Evolutionary conservation across 352 stramenopile species (phyloP), one percentile per base, ranked within the genome.

Genomic region (Pythium rhizo-oryzae): DNA sequence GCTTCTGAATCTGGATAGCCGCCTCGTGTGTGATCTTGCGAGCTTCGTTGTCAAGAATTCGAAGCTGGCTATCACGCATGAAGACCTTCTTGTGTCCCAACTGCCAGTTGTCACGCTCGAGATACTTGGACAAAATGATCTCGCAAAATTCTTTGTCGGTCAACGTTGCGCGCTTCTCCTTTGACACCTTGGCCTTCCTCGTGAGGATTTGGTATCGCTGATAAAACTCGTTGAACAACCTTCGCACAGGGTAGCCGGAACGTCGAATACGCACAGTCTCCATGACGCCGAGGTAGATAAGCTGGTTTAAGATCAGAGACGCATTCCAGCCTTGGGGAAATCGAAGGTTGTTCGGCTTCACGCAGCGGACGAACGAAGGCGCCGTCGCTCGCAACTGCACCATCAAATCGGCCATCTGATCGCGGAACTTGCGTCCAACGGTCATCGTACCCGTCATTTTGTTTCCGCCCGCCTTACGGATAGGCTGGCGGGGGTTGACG

Each of bases 341-440:
- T 7, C 85, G 87, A 41, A 95, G 61, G 68, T 97, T 97, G 75
- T 98, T 98, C 0, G 92, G 92, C 77, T 98, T 97, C 21, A 98
- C 90, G 58, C 91, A 97, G 8, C 92, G 92, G 44, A 98, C 91
- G 65, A 97, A 98, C 9, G 86, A 94, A n/a, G 92, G 87, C 5
- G 76, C 53, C 1, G 89, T 97, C 4, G 83, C 85, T 58, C 90
- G 91, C 0, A 97, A 71, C 65, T 96, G 87, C 30, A 88, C 67
- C 87, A 96, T 96, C 25, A 96, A 72, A 25, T 94, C 88, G 4
- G 82, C 76, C 89, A 97, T 96, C 63, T 97, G 87, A 49, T 94
- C 90, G 21, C 89, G 87, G 71, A 98, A 98, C 66, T 95, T 94
- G 55, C 93, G 89, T 2, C 87, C 89, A 16, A 97, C 89, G 0